These are phyloP conservation scores for Aristolochia californica DNA, from an alignment of 164 flowering plant species.

Conservation along the genomic window DNA sequence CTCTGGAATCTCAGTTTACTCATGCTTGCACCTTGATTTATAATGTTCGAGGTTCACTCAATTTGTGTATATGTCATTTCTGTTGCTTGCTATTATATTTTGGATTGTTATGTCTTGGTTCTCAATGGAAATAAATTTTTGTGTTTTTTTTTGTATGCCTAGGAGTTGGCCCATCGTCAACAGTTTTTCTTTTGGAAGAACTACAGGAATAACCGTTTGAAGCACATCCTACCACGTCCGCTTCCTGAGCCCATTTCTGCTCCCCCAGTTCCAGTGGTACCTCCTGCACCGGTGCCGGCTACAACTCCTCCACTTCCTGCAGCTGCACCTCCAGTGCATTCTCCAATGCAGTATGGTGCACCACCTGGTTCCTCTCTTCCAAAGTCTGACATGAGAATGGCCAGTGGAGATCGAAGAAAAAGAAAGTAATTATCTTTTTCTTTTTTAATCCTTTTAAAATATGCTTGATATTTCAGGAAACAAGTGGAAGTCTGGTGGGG, in stretches of 20 bases:
- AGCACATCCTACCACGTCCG: slow-evolving; percentile 78
- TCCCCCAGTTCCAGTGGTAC: slow-evolving; percentile 27
- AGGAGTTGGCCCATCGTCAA: slow-evolving; percentile 97
- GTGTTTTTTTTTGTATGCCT: not conserved
- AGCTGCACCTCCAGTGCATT: slow-evolving; percentile 30
- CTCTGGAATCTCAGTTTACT: too few species aligned
- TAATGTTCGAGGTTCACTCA: too few species aligned
- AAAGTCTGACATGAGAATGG: slow-evolving; percentile 56
- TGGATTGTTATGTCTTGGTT: not conserved
- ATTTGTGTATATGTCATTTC: not conserved
- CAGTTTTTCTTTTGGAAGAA: slow-evolving; percentile 95
- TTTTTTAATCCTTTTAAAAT: not conserved
- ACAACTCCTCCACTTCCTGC: slow-evolving; percentile 25
- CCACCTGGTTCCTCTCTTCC: slow-evolving; percentile 45
- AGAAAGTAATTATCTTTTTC: slow-evolving; percentile 40
- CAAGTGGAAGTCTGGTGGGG: too few species aligned
- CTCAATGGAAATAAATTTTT: not conserved
- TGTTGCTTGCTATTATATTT: not conserved
- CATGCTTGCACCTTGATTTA: too few species aligned
- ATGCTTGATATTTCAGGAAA: too few species aligned
- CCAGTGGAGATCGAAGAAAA: slow-evolving; percentile 66
- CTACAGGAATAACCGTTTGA: slow-evolving; percentile 78
- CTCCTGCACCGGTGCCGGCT: slow-evolving; percentile 27
- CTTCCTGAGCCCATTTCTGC: slow-evolving; percentile 58
- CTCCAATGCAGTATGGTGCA: slow-evolving; percentile 68